phyloP scores from a whole-genome alignment of 176 grass and related monocot genomes.

The Canna indica region DNA sequence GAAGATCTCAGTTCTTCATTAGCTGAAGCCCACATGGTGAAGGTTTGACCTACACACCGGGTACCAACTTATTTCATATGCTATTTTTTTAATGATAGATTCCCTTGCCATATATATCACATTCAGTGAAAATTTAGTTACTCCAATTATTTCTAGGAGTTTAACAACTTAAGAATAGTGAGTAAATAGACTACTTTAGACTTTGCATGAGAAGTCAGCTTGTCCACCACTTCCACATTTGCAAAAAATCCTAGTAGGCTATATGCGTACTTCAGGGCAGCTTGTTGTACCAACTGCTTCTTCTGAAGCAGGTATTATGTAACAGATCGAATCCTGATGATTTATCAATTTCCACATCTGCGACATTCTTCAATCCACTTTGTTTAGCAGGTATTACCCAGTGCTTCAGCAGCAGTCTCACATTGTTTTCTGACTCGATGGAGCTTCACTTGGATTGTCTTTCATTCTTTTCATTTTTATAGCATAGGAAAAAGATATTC shows the following conservation, averaged over 20 bases:
- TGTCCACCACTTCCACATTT: too few species aligned
- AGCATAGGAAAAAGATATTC: too few species aligned
- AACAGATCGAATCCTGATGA: background rate
- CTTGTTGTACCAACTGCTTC: background rate
- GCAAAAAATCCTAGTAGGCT: too few species aligned
- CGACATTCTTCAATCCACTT: background rate
- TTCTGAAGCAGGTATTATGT: constrained; percentile 5
- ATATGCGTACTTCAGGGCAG: background rate
- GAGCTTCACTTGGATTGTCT: too few species aligned
- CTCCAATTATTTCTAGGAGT: background rate
- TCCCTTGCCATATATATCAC: background rate
- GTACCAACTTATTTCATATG: constrained; percentile 11
- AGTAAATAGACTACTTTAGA: background rate
- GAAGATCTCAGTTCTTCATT: constrained; percentile 84
- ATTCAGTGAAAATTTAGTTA: constrained; percentile 6
- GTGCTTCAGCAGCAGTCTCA: too few species aligned
- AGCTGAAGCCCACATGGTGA: constrained; percentile 61
- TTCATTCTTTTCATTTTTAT: too few species aligned
- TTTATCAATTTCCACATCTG: background rate
- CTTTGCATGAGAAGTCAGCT: background rate
- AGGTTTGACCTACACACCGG: constrained; percentile 38
- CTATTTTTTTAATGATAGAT: background rate
- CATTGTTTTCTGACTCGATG: too few species aligned
- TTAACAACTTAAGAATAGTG: constrained; percentile 2
- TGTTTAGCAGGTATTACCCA: too few species aligned